Base-by-base conservation (phyloP, 352 stramenopile genomes). In the Phytophthora syringae region DNA sequence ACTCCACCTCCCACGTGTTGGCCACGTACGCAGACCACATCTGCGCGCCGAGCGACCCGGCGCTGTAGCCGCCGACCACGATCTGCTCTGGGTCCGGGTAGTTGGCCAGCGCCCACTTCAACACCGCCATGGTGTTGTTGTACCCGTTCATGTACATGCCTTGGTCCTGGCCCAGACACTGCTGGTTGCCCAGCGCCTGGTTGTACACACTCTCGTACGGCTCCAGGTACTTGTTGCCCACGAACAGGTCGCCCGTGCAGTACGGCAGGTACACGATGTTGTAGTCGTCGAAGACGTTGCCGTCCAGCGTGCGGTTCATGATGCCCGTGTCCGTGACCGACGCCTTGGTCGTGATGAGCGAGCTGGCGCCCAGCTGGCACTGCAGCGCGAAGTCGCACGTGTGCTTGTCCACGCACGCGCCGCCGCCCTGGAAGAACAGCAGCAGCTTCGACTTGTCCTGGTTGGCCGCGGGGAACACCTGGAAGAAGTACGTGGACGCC, bases 231-330 rank as follows among this genome's bases (percentile, higher is more conserved):
- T 63, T 53, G 67, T 76, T 80, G 52, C 77, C 82, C 1, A 84
- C 44, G 55, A 88, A 80, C 52, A 90, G 60, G 43, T 88, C 75
- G 25, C 79, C 77, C 51, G 79, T 88, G 73, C 82, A 90, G 70
- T 88, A 88, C 37, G 77, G 79, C 28, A 91, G 47, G 70, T 86
- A 77, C 44, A 91, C 80, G 55, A 89, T 83, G 71, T 84, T 84
- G 74, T 80, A 89, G 70, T 88, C 80, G 56, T 76, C 74, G 53
- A 89, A 89, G 18, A 78, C 18, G 68, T 86, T 87, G 47, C 64
- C 47, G 21, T 67, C 52, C 52, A 87, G 62, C n/a, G 70, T 70
- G 28, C 63, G 64, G 65, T 88, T 80, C 43, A 89, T 60, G n/a
- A 91, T 57, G 6, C 79, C 82, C 5, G 61, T 56, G 67, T 74